Percentiles rank a stretch among this genome's conserved stretches.
Conservation (phyloP, 2,329 filamentous ascomycete species). For the Pyrenochaeta sp. region DNA sequence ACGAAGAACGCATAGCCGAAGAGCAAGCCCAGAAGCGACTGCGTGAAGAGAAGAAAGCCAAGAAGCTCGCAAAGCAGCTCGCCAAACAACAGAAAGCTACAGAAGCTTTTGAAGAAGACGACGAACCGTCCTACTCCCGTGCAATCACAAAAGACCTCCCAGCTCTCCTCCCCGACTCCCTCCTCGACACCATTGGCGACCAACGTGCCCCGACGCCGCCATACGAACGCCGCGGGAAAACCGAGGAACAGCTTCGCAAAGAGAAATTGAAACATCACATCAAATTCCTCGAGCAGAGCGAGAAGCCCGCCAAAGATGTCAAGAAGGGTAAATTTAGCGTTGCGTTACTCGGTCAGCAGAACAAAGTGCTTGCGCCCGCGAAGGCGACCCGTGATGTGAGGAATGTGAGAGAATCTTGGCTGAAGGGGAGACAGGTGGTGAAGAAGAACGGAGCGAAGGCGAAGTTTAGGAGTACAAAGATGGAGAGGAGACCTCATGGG, state of each 20-base stretch:
- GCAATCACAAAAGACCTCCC: constrained; percentile 46
- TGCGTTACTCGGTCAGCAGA: constrained; percentile 56
- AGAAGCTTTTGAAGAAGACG: constrained; percentile 8
- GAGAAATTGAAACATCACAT: constrained; percentile 57
- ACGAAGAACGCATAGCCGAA: constrained; percentile 38
- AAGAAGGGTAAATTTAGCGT: constrained; percentile 58
- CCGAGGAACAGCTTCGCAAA: constrained; percentile 43
- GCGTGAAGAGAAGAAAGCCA: constrained; percentile 39
- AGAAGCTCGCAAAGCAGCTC: constrained; percentile 29
- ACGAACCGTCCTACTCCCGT: constrained; percentile 5
- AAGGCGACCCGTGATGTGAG: constrained; percentile 50
- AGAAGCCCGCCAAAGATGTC: constrained; percentile 60
- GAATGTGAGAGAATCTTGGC: constrained; percentile 51
- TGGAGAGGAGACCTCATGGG: constrained; percentile 39
- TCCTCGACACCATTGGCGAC: constrained; percentile 57
- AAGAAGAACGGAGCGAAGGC: constrained; percentile 26
- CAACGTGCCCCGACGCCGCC: constrained; percentile 56
- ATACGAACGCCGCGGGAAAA: constrained; percentile 25
- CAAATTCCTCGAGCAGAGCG: constrained; percentile 57
- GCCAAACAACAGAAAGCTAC: constrained; percentile 19
- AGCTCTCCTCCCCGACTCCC: constrained; percentile 59
- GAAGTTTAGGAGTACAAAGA: constrained; percentile 27
- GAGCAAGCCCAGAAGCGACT: constrained; percentile 44
- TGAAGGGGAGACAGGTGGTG: constrained; percentile 50
- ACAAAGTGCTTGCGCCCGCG: constrained; percentile 52